Conservation (phyloP, 768 basidiomycete genomes). For the Cystobasidium onofrii region DNA sequence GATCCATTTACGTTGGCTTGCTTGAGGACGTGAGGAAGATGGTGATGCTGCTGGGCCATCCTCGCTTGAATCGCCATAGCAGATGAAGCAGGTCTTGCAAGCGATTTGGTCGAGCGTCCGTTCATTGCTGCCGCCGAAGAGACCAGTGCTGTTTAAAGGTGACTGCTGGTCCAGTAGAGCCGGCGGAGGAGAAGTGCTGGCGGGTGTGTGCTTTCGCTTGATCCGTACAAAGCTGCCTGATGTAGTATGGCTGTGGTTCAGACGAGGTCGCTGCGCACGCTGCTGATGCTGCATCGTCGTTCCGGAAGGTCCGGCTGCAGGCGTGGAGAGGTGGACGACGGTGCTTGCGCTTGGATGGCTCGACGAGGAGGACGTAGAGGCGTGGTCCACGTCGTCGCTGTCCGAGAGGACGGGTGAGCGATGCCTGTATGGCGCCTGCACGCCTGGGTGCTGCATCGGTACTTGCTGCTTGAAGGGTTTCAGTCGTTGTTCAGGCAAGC, state of each 20-base stretch:
- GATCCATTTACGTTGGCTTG: slow-evolving; percentile 19
- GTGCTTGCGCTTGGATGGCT: background rate
- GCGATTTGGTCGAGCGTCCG: slow-evolving; percentile 20
- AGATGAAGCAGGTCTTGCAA: slow-evolving; percentile 41
- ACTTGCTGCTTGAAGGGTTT: no score
- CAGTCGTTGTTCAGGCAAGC: no score
- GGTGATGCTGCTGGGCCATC: background rate
- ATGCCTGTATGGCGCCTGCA: background rate
- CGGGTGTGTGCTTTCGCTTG: slow-evolving; percentile 19
- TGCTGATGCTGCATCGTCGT: slow-evolving; percentile 6
- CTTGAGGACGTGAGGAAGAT: background rate
- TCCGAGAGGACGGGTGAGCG: slow-evolving; percentile 17
- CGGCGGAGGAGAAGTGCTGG: background rate
- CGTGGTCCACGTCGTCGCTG: background rate
- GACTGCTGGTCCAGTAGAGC: background rate
- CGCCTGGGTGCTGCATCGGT: slow-evolving; percentile 1
- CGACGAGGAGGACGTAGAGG: background rate
- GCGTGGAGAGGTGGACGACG: background rate
- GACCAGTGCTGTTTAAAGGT: background rate
- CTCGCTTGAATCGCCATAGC: slow-evolving; percentile 33
- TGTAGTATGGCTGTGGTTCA: background rate
- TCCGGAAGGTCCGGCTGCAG: background rate
- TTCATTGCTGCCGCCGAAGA: background rate
- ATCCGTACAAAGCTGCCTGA: slow-evolving; percentile 30
- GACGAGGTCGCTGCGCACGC: slow-evolving; percentile 13